Evolutionary conservation across 202 grass and related monocot genomes (phyloP).

Genomic region (Musa balbisiana): DNA sequence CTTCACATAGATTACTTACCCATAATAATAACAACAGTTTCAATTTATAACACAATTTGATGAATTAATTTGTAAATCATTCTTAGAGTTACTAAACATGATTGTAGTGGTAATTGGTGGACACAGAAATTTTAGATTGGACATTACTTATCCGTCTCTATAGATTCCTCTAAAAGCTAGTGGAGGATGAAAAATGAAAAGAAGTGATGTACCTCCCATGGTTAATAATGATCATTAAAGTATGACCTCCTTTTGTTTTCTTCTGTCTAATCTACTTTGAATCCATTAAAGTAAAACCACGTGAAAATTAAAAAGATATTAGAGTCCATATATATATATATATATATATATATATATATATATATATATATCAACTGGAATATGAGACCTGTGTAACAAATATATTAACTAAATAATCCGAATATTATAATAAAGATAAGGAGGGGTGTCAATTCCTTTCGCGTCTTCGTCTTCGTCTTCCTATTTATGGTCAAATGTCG

Average conservation of each 20-base stretch:
- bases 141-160: not conserved
- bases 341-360: constrained; percentile 27
- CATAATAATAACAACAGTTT: too few relatives aligned
- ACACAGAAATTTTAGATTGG: not conserved
- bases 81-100: not conserved
- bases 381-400: too few relatives aligned
- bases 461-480: too few relatives aligned
- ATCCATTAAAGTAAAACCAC: constrained; percentile 35
- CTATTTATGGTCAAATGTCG: not conserved
- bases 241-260: not conserved
- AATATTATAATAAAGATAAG: too few relatives aligned
- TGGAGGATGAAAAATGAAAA: not conserved
- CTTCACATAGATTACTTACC: too few relatives aligned
- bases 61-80: too few relatives aligned
- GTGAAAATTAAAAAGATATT: constrained; percentile 12
- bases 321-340: constrained; percentile 5
- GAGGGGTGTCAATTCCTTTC: too few relatives aligned
- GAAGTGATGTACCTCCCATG: too few relatives aligned
- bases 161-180: not conserved
- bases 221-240: not conserved
- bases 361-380: constrained; percentile 9
- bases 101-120: not conserved
- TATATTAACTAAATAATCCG: too few relatives aligned
- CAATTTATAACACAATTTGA: too few relatives aligned
- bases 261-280: constrained; percentile 35